Evolutionary conservation across 2,329 filamentous ascomycete genomes (phyloP), one percentile per base, ranked within the genome.

Genomic region (Hymenotorrendiella dingleyae): DNA sequence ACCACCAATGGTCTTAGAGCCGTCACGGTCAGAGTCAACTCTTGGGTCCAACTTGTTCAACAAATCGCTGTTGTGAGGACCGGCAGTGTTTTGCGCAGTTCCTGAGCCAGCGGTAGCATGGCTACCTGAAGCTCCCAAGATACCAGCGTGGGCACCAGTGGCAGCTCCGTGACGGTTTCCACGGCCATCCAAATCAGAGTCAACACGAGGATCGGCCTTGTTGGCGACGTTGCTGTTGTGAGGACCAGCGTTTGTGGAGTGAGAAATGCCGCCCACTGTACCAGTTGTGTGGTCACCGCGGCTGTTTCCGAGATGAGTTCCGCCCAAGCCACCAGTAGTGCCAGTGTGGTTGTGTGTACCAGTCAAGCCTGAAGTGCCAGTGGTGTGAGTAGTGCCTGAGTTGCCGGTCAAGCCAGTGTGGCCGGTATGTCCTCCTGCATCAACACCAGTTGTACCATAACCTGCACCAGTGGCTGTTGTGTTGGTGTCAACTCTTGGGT

Each of bases 11-110:
- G 76, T 79, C 63, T 69, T 70, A 57, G 66, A 70, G 35, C 71
- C 70, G 57, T 79, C 74, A 2, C 72, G 67, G 51, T 79, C 65
- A 9, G 69, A 72, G 60, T 79, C 76, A 35, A 80, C 72, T 12
- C 54, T 39, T 4, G 43, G 43, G 10, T 52, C 51, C 17, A 66
- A 27, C 65, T 77, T 78, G 68, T 80, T 79, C 52, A 70, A 3
- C 27, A 70, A 45, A 54, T 78, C 70, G 24, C 61, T 67, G 62
- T 70, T 71, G 64, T 80, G 76, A 9, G 71, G 71, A 14, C 72
- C 69, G 22, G 69, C 70, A 0, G 69, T 74, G 57, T 69, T 63
- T 43, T 67, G 56, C 1, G 70, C 67, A 29, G 54, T 56, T 39
- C 58, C 61, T 17, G 52, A 53, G 20, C 64, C 53, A 12, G 49